Percentiles rank a stretch among this genome's conserved stretches.
phyloP scores from a whole-genome alignment of 257 asterid genomes.

The Solanum chaucha region DNA sequence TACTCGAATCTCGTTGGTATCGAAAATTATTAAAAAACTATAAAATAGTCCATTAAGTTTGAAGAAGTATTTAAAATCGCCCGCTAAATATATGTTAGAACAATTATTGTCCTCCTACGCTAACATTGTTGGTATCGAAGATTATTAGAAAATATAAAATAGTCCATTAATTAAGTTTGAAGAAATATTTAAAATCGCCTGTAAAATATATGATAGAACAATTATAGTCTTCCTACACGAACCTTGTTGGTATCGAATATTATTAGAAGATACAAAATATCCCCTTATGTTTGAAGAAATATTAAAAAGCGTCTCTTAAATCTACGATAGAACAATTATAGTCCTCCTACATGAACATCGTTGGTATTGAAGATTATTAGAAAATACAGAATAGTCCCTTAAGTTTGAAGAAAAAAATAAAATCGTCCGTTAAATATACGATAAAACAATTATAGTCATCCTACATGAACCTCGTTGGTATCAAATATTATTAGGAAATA shows the following conservation, averaged over 20 bases:
- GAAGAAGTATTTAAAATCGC: neutral
- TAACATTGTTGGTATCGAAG: neutral
- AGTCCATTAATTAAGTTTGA: neutral
- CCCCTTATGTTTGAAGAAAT: neutral
- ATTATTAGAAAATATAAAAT: no score
- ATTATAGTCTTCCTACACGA: neutral
- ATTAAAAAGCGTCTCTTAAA: neutral
- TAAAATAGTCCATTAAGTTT: neutral
- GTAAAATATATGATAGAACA: no score
- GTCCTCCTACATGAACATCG: neutral
- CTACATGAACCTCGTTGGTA: neutral
- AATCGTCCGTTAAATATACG: no score
- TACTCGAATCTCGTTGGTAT: no score
- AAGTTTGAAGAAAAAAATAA: rapidly evolving
- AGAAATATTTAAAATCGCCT: no score
- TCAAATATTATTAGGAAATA: no score
- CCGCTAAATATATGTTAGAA: no score
- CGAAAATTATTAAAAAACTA: no score
- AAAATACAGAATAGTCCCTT: neutral
- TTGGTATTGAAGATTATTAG: neutral
- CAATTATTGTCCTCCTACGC: neutral
- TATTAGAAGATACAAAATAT: neutral
- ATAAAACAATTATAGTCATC: neutral
- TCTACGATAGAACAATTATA: neutral
- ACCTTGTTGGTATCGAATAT: neutral